Evolutionary conservation across 2,329 filamentous ascomycete species (phyloP), one percentile per base, ranked within the genome.

Genomic region (Colletotrichum orchidophilum): DNA sequence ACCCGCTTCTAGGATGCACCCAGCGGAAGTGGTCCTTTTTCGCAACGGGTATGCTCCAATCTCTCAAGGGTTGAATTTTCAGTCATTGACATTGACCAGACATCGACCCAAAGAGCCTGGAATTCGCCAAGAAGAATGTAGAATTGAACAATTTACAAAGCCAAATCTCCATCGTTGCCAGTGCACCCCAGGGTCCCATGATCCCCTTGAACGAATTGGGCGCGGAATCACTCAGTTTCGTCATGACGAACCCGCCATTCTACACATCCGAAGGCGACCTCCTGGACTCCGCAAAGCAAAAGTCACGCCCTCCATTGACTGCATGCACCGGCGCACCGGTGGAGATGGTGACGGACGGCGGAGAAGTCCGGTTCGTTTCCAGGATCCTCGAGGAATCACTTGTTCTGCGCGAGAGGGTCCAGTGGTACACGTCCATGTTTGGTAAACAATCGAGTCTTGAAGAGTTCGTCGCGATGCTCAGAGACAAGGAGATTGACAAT

Each of bases 221-320:
- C 26, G 78, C 88, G 5, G 78, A 82, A 8, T 77, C 73, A 3
- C 85, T 97, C 53, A 92, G 96, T 78, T 98, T 98, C 79, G 91
- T 90, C 70, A 97, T 98, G 91, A 96, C 93, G 74, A 99, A 99
- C 75, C 96, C 96, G 0, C 96, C 96, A 0, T 99, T 99, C 82
- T 98, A 98, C 83, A 81, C 86, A n/a, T 95, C 93, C 0, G 83
- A 87, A 3, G 81, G 86, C 5, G 94, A 97, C 61, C 88, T 98
- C 81, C 75, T 87, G 3, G 82, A 84, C 4, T 92, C 92, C 1
- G 92, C 93, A 0, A 80, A 84, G 18, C 81, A 86, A 46, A 97
- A 98, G 80, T 81, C 86, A 3, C 86, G 87, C 0, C 90, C 90
- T 0, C 93, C 95, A 0, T 89, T 89, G 66, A 92, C 93, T 0